Percentiles rank a stretch among this genome's conserved stretches.
phyloP scores from a whole-genome alignment of 2,329 filamentous ascomycete species.

The Ophiostoma sp. region DNA sequence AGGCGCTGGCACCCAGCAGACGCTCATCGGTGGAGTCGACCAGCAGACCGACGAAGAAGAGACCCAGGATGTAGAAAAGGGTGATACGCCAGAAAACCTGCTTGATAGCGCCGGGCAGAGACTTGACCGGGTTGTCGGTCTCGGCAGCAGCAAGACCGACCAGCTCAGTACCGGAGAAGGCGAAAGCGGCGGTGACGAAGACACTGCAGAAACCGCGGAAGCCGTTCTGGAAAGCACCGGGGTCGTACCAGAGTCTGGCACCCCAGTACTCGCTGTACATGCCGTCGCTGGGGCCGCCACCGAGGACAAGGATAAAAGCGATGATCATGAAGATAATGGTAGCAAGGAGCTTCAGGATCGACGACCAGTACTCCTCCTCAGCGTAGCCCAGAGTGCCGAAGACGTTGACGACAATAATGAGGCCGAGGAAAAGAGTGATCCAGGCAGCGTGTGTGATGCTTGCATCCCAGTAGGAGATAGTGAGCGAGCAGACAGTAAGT shows the following conservation, averaged over 20 bases:
- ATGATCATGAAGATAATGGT: conserved; percentile 61
- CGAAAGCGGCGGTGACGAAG: conserved; percentile 68
- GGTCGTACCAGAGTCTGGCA: conserved; percentile 46
- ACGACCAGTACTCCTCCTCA: conserved; percentile 57
- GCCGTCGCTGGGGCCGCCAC: conserved; percentile 52
- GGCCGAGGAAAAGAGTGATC: conserved; percentile 51
- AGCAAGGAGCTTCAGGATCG: conserved; percentile 52
- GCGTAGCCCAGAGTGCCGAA: conserved; percentile 53
- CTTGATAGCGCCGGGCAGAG: conserved; percentile 76
- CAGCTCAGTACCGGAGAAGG: conserved; percentile 67
- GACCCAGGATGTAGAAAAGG: conserved; percentile 50
- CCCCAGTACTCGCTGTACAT: conserved; percentile 45
- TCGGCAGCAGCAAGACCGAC: conserved; percentile 72
- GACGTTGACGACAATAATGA: conserved; percentile 50
- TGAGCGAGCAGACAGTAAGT: conserved; percentile 46
- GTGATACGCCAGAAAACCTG: conserved; percentile 62
- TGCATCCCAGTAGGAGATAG: conserved; percentile 46
- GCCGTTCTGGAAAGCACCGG: conserved; percentile 61
- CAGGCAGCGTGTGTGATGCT: conserved; percentile 46
- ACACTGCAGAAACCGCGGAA: conserved; percentile 70
- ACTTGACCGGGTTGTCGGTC: conserved; percentile 62
- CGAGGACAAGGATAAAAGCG: conserved; percentile 53
- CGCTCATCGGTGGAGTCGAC: conserved; percentile 43
- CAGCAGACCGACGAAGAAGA: conserved; percentile 49
- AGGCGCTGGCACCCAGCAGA: conserved; percentile 46